Evolutionary conservation across 2,329 filamentous ascomycete genomes (phyloP), one percentile per base, ranked within the genome.

Genomic region (Pyrenophora graminea): DNA sequence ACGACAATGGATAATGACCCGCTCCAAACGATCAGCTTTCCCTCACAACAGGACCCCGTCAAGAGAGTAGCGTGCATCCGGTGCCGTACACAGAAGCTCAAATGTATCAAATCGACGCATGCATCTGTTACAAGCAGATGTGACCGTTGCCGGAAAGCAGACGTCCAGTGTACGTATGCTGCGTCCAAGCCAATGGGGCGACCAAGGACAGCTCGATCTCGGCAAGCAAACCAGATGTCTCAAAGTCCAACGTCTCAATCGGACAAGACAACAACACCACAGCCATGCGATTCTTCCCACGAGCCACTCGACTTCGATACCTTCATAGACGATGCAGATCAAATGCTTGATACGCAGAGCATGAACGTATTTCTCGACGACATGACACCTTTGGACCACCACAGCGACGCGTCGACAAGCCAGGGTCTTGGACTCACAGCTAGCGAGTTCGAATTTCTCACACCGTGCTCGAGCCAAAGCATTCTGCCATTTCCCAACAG

Each of bases 41-140:
- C 9, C 27, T n/a, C 9, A 2, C 17, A 10, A 13, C 12, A 32
- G 12, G 42, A 45, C 18, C 9, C 8, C 31, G 4, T 23, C n/a
- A 45, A 45, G 32, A 45, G 42, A 30, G 42, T 45, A 21, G 42
- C 42, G 1, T 45, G 42, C 9, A 45, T 30, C 17, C 42, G 42
- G 9, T 45, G 42, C 33, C 42, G 42, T 27, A 30, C 42, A 7
- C 42, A 45, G 17, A 45, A 45, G 21, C 42, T 45, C 3, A 45
- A 45, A 45, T 45, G 33, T 36, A 27, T 37, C 42, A 45, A 30
- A 27, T 45, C 42, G n/a, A 37, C 42, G 10, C 7, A 15, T 36
- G n/a, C 42, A 27, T 19, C 19, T 6, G 21, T 36, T 5, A 17
- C 21, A 4, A 36, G n/a, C 15, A 10, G 21, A 13, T 45, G 42